phyloP scores from a whole-genome alignment of 1,284 basidiomycete species.

The Pseudozyma flocculosa region DNA sequence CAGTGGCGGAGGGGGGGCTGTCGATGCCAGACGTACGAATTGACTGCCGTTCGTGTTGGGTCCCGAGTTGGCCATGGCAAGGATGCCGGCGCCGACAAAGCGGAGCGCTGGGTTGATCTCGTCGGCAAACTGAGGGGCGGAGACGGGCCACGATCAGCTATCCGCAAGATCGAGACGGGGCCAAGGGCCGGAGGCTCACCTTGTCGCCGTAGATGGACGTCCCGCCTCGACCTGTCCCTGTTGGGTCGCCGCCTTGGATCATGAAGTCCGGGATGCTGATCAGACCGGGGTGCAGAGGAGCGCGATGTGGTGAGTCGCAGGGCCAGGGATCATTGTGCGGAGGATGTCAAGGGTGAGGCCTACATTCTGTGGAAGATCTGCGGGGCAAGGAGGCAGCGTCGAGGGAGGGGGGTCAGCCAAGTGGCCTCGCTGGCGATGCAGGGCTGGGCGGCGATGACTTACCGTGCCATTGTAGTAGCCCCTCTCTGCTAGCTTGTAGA shows the following conservation, averaged over 20 bases:
- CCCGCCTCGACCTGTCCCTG: slow-evolving; percentile 98
- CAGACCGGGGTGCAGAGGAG: no score
- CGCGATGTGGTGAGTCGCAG: no score
- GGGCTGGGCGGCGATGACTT: no score
- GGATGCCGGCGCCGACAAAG: slow-evolving; percentile 91
- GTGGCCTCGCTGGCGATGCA: not conserved
- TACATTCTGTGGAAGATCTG: slow-evolving; percentile 7
- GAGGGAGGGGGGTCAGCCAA: not conserved
- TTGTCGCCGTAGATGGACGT: slow-evolving; percentile 53
- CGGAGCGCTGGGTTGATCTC: slow-evolving; percentile 80
- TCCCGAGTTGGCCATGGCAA: slow-evolving; percentile 97
- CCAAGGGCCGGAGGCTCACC: no score
- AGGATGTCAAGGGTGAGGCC: not conserved
- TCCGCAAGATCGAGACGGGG: no score
- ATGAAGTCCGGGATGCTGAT: slow-evolving; percentile 96
- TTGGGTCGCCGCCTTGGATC: slow-evolving; percentile 96
- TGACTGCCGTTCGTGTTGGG: slow-evolving; percentile 91
- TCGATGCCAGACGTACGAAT: slow-evolving; percentile 62
- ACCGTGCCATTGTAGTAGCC: slow-evolving; percentile 53
- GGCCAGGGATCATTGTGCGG: no score
- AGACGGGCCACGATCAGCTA: not conserved
- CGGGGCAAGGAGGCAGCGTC: not conserved
- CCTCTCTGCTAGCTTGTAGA: slow-evolving; percentile 48
- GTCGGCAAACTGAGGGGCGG: slow-evolving; percentile 76
- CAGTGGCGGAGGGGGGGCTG: no score